Evolutionary conservation across 768 basidiomycete genomes (phyloP), one percentile per base, ranked within the genome.

Genomic region (Macrolepiota albuminosa): DNA sequence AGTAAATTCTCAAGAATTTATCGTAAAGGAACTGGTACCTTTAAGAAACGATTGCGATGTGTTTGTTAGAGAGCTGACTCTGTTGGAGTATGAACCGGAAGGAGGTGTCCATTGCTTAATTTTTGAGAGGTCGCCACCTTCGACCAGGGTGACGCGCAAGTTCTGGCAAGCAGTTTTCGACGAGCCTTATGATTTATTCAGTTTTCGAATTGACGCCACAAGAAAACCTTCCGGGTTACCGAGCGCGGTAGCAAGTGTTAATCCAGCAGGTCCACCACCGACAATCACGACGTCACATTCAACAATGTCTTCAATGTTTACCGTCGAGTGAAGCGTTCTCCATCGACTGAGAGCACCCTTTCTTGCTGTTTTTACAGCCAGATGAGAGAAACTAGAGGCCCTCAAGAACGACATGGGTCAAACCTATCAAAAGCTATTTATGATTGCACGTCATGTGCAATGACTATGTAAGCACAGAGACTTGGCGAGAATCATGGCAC

Each of bases 211-310:
- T 52, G 56, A 39, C 26, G n/a, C 26, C 37, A 39, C 29, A 58
- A 21, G 24, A 10, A 10, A 55, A 36, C 11, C 61, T 55, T 51
- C 29, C 56, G 18, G 71, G 83, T 61, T 69, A 96, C 95, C 83
- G 7, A 99, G 78, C 37, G 93, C 92, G 68, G 85, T 86, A 3
- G 94, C 95, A 39, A 99, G 76, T 13, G 95, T 90, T 43, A 99
- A 80, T 4, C 97, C 97, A 4, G 84, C 92, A 29, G 93, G 95
- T 2, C 95, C 96, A 31, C 93, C 97, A 18, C 97, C 96, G 29
- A 98, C 92, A 66, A 98, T 91, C 24, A 96, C 91, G 37, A 98
- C 81, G 70, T 98, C 97, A 64, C 82, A 87, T 40, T 90, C 82
- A 60, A 83, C 75, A 31, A 71, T 56, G n/a, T 52, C 18, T 43